Base-by-base conservation (phyloP, 495 filamentous ascomycete species). In the Tuber microsphaerosporum region DNA sequence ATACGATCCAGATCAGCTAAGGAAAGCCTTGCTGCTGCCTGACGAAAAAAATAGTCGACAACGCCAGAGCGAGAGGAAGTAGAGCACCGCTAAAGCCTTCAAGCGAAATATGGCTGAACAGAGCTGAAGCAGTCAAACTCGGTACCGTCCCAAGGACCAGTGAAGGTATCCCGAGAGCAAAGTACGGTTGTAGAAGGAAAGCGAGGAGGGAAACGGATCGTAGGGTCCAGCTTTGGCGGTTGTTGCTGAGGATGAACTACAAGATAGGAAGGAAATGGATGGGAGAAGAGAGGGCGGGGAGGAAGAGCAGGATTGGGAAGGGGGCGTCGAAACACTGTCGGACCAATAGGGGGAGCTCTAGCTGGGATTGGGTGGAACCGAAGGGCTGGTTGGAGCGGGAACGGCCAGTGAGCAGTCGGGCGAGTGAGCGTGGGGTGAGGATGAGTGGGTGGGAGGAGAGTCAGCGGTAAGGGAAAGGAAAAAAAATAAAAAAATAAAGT, bases 211-310 rank as follows among this genome's bases (percentile, higher is more conserved):
- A 77, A 81, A 79, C 56, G 72, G 74, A 74, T 75, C 79, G 45
- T 72, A 75, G 79, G 74, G 74, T 81, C 80, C 80, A 82, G 80
- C 76, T 82, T 81, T 81, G 76, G 72, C 71, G 80, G 46, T 34
- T 72, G 56, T 31, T 65, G 72, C 74, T 71, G 77, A 74, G 73
- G 73, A 75, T 75, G 73, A 75, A 79, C 71, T 46, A 79, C 76
- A 70, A 79, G 77, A 79, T 65, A 69, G 72, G 56, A 61, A 79
- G 77, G 72, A 79, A 71, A 75, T 42, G 42, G 44, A 65, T 65
- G 56, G 56, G 56, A 72, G 77, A 72, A 70, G 72, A 79, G 77
- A 73, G 77, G 73, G 77, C 70, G 76, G 77, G 76, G 77, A 79
- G 77, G 69, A 56, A 79, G 71, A 71, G 77, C 73, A 79, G 51